Base-by-base conservation (phyloP, 1,284 basidiomycete species). In the Cutaneotrichosporon mucoides region DNA sequence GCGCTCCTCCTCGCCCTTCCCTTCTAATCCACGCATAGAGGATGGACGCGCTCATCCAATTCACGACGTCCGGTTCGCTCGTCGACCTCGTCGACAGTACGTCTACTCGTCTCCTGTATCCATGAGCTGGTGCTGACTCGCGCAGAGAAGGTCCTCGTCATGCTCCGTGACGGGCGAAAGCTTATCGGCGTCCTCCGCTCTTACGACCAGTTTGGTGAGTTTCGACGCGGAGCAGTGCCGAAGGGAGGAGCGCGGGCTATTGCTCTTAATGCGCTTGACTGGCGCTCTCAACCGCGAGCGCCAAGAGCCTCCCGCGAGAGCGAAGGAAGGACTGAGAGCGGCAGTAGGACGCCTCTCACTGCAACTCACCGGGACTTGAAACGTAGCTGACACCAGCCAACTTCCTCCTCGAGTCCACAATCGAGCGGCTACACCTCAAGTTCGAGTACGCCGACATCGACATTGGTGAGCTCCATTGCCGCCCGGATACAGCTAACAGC, bases 51-150 rank as follows among this genome's bases (percentile, higher is more conserved):
- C 81, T 95, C 68, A 94, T 95, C 71, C 92, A 92, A 54, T 97
- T 96, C 80, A 97, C 93, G 65, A 97, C 93, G 16, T 95, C 92
- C 53, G 93, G 93, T 70, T 92, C 92, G 66, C 85, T 97, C 64
- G 89, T 96, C 78, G 93, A 96, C 84, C 92, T 91, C 79, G 94
- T 97, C 81, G 93, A 97, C 86, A 95, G 93, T 97, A 92, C 92
- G 81, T 84, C 77, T 24, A 9, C 3, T 15, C 12, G 43, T 6
- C 12, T 36, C 5, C 16, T 5, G 9, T 50, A 24, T 36, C 12
- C 7, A 7, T 37, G 10, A 16, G 50, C 54, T 48, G 37, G 56
- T 24, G 24, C 24, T 24, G 24, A 24, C 24, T 24, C 46, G n/a
- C 10, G 61, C 79, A 98, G 93, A 97, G 82, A 99, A 98, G 86